Base-by-base conservation (phyloP, 768 basidiomycete genomes). In the Pleurotus tuoliensis region DNA sequence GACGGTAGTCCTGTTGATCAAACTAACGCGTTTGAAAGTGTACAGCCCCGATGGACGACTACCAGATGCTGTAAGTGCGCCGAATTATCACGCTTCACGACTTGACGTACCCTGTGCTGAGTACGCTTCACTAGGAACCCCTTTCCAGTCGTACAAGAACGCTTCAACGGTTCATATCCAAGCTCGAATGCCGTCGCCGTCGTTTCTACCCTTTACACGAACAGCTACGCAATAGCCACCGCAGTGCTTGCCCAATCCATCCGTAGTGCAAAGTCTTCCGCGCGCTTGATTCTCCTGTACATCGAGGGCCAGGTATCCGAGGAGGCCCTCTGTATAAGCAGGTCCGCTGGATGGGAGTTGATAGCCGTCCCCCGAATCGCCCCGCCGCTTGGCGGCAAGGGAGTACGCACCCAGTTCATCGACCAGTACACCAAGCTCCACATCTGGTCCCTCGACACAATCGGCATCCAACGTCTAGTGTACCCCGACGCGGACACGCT, bases 401-500 rank as follows among this genome's bases (percentile, higher is more conserved):
- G 73, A 6, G 62, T 74, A 25, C 60, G 69, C 61, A 44, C 58
- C 39, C 71, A 70, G 49, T 75, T 74, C 61, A 25, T 62, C 37
- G 77, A 78, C 62, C 72, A 76, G 52, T 78, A 74, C 68, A 76
- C 77, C 8, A 78, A 77, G 56, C 68, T 78, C 4, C 66, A 66
- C 37, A 66, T 78, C 4, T 79, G 77, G 77, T 64, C 63, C 40
- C 63, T 78, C 34, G 70, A 72, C 48, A 49, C 51, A 47, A 49
- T 65, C 1, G 69, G 73, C 41, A 61, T 73, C 58, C 55, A 65
- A 30, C 47, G 62, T 37, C 66, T 71, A 11, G 69, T 77, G 22
- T 76, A 77, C 61, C 67, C 78, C 55, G 71, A 75, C 60, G 69
- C 72, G n/a, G 76, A 78, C 66, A 76, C 73, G 9, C 71, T 77